Evolutionary conservation across 164 flowering plant species (phyloP).

Genomic region (Vitis rupestris): DNA sequence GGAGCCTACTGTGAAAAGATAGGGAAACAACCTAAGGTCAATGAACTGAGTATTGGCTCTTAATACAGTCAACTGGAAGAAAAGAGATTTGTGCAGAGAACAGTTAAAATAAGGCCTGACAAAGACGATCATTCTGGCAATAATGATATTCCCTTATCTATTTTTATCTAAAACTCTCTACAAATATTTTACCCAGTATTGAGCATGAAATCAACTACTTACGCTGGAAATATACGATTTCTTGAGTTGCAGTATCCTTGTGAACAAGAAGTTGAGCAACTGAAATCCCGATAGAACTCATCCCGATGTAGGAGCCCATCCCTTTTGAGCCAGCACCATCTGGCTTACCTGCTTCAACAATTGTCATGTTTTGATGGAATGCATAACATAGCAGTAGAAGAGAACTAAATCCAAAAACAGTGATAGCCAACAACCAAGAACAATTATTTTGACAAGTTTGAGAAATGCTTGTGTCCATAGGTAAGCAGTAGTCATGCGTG

Average conservation of each 20-base stretch:
- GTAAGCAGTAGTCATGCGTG: too few species aligned
- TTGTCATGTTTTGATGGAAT: background rate
- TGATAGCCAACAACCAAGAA: background rate
- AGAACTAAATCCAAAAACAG: too few species aligned
- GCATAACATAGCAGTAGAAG: background rate
- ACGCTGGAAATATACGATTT: conserved; percentile 52
- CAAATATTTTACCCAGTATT: background rate
- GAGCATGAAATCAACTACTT: conserved; percentile 20
- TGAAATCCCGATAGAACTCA: conserved; percentile 71
- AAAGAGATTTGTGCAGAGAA: too few species aligned
- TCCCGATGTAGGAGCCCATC: conserved; percentile 42
- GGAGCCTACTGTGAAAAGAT: too few species aligned
- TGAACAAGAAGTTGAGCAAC: conserved; percentile 50
- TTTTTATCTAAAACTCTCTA: background rate
- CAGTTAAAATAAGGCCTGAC: background rate
- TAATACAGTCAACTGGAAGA: too few species aligned
- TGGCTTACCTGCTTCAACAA: conserved; percentile 36
- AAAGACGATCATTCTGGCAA: too few species aligned
- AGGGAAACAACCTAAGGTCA: too few species aligned
- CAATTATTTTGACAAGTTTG: background rate
- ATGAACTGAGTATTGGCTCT: too few species aligned
- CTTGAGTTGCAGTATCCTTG: conserved; percentile 35
- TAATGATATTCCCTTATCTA: background rate
- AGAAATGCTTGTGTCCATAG: too few species aligned
- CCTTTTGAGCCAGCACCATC: conserved; percentile 39